Conservation (phyloP, 2,329 filamentous ascomycete species). For the Sporothrix pallida region DNA sequence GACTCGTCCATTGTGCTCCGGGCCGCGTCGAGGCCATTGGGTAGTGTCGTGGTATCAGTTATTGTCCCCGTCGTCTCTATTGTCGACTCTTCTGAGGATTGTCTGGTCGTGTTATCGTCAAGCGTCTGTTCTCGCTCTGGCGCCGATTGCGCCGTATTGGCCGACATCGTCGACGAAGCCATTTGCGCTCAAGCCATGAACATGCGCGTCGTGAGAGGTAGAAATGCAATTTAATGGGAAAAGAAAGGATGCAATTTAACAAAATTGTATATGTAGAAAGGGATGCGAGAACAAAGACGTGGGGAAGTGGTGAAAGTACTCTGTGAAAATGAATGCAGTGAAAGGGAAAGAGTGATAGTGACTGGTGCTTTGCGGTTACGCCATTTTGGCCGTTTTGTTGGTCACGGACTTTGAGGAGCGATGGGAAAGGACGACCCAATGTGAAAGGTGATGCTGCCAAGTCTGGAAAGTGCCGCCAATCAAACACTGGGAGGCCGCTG, state of each 20-base stretch:
- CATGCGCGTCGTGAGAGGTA: neutral
- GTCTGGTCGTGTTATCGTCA: neutral
- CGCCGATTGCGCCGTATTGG: slow-evolving; percentile 7
- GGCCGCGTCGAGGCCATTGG: slow-evolving; percentile 9
- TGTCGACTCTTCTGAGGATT: neutral
- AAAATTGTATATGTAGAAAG: neutral
- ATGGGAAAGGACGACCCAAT: neutral
- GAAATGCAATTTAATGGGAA: too few species aligned
- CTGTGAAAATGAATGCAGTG: too few species aligned
- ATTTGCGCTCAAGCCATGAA: slow-evolving; percentile 28
- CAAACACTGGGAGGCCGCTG: neutral
- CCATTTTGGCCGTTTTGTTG: slow-evolving; percentile 16
- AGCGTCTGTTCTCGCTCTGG: neutral
- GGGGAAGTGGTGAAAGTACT: neutral
- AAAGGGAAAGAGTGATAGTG: too few species aligned
- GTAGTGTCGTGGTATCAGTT: neutral
- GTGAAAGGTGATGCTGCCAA: slow-evolving; percentile 2
- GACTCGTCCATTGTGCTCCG: neutral
- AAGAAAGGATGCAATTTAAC: too few species aligned
- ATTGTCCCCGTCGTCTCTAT: neutral
- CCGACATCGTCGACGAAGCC: slow-evolving; percentile 26
- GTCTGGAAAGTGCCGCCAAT: neutral
- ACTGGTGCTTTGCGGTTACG: neutral
- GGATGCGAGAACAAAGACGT: neutral
- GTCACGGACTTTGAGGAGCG: neutral